Percentiles rank a stretch among this genome's conserved stretches.
Evolutionary conservation across 2,329 filamentous ascomycete species (phyloP).

Genomic region (Microcera coccophila): DNA sequence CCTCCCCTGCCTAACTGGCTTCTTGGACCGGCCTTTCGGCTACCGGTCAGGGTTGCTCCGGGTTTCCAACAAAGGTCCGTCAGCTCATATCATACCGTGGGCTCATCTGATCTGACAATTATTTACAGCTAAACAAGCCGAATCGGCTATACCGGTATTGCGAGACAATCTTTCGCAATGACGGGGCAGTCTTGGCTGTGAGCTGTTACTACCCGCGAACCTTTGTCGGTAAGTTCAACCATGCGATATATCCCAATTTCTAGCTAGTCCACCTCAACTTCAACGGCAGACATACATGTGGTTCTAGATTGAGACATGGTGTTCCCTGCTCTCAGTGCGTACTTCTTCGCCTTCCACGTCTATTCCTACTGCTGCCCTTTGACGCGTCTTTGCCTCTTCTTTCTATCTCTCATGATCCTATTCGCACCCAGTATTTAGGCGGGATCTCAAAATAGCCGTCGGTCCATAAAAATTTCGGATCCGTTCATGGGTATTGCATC

Average conservation of each 20-base stretch:
- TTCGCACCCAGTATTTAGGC: background rate
- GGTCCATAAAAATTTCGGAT: slow-evolving; percentile 23
- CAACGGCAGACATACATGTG: too few species aligned
- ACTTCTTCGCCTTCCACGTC: background rate
- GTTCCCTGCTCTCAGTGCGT: background rate
- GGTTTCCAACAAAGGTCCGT: background rate
- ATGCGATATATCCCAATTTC: too few species aligned
- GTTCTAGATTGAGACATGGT: too few species aligned
- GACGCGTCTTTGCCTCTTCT: background rate
- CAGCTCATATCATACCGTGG: background rate
- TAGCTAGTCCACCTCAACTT: too few species aligned
- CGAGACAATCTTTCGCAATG: too few species aligned
- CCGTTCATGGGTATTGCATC: slow-evolving; percentile 27
- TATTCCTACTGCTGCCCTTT: background rate
- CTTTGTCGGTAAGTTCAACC: too few species aligned
- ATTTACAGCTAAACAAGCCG: too few species aligned
- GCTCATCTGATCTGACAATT: too few species aligned
- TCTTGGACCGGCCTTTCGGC: background rate
- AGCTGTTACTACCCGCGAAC: too few species aligned
- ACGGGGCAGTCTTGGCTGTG: too few species aligned
- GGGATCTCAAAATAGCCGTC: slow-evolving; percentile 17
- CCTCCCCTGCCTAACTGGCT: background rate
- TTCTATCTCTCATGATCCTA: background rate
- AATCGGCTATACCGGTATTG: too few species aligned
- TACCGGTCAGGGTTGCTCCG: background rate